Conservation (phyloP, 2,329 filamentous ascomycete species). For the Trichothecium roseum region DNA sequence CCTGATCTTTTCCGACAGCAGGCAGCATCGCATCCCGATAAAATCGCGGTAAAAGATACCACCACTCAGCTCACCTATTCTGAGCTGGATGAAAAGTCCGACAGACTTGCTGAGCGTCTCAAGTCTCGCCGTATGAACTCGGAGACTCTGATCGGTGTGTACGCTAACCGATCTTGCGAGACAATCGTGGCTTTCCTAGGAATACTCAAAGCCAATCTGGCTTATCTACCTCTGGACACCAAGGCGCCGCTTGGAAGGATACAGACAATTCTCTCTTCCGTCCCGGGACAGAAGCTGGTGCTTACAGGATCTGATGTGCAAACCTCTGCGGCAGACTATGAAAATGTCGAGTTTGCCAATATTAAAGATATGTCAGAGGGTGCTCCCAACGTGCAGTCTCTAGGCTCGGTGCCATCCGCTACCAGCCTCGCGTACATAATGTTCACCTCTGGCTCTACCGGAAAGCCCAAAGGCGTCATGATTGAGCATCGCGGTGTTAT, state of each 20-base stretch:
- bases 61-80: conserved; percentile 10
- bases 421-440: conserved; percentile 24
- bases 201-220: conserved; percentile 13
- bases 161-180: conserved; percentile 12
- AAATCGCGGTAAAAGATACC: conserved; percentile 10
- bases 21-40: conserved; percentile 5
- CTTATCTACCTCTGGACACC: conserved; percentile 14
- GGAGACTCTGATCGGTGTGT: conserved; percentile 11
- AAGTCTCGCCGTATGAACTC: background rate
- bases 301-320: conserved; percentile 4
- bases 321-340: background rate
- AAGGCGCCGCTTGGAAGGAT: conserved; percentile 8
- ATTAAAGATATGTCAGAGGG: conserved; percentile 34
- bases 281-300: background rate
- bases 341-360: conserved; percentile 10
- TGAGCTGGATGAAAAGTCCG: conserved; percentile 10
- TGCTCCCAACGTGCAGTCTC: conserved; percentile 1
- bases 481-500: conserved; percentile 10
- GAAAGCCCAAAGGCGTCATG: conserved; percentile 37
- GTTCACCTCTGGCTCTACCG: conserved; percentile 42
- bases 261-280: conserved; percentile 6
- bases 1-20: conserved; percentile 12
- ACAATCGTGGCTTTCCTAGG: conserved; percentile 12
- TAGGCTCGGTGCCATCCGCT: background rate
- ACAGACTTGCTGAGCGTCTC: conserved; percentile 10